A percentile compares a stretch with the other conserved stretches of the same genome.
Evolutionary conservation across 2,329 filamentous ascomycete species (phyloP).

Genomic region (Trichoderma endophyticum): DNA sequence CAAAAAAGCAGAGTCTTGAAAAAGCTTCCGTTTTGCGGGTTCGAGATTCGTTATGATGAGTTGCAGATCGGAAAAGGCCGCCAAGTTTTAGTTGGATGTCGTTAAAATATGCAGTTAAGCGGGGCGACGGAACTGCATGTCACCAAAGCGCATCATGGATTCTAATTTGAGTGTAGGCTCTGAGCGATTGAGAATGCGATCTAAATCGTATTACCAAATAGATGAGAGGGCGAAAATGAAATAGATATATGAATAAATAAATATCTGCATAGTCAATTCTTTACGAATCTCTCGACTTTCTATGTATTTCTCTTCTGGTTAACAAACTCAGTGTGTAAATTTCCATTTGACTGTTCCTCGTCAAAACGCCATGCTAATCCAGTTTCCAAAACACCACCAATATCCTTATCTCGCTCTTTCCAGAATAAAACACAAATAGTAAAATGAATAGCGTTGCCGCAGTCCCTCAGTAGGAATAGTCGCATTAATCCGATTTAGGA

Average conservation of each 20-base stretch:
- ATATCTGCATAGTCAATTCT: neutral
- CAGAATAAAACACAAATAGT: neutral
- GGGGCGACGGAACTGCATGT: constrained; percentile 7
- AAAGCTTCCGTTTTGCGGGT: neutral
- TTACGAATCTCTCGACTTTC: neutral
- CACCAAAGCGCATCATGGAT: neutral
- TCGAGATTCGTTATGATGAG: neutral
- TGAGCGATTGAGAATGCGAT: neutral
- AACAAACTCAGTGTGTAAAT: neutral
- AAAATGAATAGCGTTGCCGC: neutral
- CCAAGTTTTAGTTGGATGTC: constrained; percentile 2
- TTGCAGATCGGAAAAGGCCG: neutral
- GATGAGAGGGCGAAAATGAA: neutral
- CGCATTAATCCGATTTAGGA: constrained; percentile 23
- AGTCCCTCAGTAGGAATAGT: neutral
- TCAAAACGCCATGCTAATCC: neutral
- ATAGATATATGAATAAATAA: neutral
- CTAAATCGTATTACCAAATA: neutral
- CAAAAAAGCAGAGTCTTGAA: constrained; percentile 20
- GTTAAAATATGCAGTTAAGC: constrained; percentile 30
- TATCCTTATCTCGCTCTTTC: neutral
- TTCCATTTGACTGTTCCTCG: neutral
- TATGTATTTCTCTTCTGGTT: neutral
- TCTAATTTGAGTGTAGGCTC: neutral
- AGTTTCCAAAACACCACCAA: neutral